Evolutionary conservation across 1,284 basidiomycete species (phyloP), one percentile per base, ranked within the genome.

Genomic region (Vanrija humicola): DNA sequence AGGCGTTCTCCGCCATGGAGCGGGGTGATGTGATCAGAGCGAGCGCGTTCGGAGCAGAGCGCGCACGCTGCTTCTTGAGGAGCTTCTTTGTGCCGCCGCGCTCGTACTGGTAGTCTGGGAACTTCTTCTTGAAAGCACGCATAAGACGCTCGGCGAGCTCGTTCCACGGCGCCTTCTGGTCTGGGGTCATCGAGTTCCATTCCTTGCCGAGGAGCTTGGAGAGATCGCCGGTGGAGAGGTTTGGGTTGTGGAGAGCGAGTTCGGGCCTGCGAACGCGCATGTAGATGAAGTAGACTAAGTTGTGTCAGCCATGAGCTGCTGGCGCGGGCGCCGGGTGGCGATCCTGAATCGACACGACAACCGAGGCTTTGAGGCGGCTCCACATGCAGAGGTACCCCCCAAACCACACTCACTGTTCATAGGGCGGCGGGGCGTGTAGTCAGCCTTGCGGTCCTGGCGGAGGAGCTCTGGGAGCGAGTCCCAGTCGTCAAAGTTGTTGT

Each of bases 41-140:
- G 34, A 51, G 34, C 4, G 57, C 43, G 8, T 29, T 23, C 10
- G 54, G 51, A 21, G 40, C 46, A 2, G 43, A 28, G 42, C 51
- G 34, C n/a, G 48, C 48, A 10, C 48, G 46, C 15, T 39, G 46
- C 39, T 50, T 48, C 45, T 52, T 58, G 39, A 42, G 43, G 8
- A 29, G 38, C 48, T 54, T 54, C 48, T 56, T 54, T 21, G 51
- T 49, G 10, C 51, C 51, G 25, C 56, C 51, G n/a, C 60, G 56
- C 52, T 62, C 60, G 50, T 62, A 62, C 52, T 62, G 60, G 54
- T 62, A 62, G 48, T 62, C 52, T 9, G 60, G 60, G 49, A 52
- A 62, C 54, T 62, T 62, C 38, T 55, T 56, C 54, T 62, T 62
- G 56, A 62, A 62, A 0, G 56, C 56, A 8, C 54, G 52, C 51